These are phyloP conservation scores for Arctium lappa DNA, from an alignment of 129 eudicot species.

Conservation along the genomic window DNA sequence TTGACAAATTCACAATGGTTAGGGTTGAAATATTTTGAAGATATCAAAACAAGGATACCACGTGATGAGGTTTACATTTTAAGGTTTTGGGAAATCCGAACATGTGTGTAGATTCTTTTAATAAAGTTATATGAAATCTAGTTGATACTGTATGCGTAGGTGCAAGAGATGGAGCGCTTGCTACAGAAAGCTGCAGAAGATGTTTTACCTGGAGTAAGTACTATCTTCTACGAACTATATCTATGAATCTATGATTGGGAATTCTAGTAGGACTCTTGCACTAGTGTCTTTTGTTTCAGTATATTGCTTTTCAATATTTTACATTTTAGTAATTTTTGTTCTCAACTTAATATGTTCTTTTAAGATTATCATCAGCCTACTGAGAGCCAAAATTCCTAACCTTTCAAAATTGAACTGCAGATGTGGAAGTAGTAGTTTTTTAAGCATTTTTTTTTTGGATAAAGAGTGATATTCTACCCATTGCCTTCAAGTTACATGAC, in stretches of 20 bases:
- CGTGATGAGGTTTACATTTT: slow-evolving; percentile 68
- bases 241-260: background rate
- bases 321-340: background rate
- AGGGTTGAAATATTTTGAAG: slow-evolving; percentile 84
- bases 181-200: slow-evolving; percentile 71
- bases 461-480: too few species aligned
- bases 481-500: background rate
- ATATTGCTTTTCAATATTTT: background rate
- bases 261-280: background rate
- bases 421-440: too few species aligned
- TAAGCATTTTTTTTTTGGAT: too few species aligned
- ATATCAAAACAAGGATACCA: slow-evolving; percentile 84
- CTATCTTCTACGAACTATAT: background rate
- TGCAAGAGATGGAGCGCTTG: slow-evolving; percentile 78
- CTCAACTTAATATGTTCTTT: background rate
- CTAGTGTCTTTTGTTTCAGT: background rate
- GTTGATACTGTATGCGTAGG: slow-evolving; percentile 37
- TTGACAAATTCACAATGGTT: slow-evolving; percentile 71
- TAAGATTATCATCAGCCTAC: background rate
- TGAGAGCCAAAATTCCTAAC: background rate
- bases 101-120: background rate
- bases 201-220: slow-evolving; percentile 79
- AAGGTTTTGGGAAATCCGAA: background rate
- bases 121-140: background rate
- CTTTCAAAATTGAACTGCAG: background rate